Base-by-base conservation (phyloP, 2,329 filamentous ascomycete species). In the Thelonectria rubi region DNA sequence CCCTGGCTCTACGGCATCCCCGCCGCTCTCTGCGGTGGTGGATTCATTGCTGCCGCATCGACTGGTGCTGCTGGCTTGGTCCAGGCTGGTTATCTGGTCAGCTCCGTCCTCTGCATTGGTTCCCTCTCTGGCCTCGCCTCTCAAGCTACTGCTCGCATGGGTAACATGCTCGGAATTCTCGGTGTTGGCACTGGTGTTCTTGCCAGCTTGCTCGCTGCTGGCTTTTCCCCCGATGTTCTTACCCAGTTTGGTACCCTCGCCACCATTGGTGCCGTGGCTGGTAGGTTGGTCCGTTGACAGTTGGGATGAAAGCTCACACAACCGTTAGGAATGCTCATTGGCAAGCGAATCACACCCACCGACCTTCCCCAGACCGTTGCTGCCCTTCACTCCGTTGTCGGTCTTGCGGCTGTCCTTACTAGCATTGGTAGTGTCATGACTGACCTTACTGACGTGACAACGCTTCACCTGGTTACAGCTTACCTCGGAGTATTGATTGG, bases 341-440 rank as follows among this genome's bases (percentile, higher is more conserved):
- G 93, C 45, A 90, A 92, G 69, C 87, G 92, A 12, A 97, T 97
- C 67, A 96, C 92, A 0, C 91, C 93, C 0, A 97, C 93, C 0
- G 91, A 93, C 56, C 85, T 97, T 2, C 93, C 93, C 0, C 93
- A 97, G 75, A 97, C 92, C 0, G 93, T 97, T 2, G 93, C 93
- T 18, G 93, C 93, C 0, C 81, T 97, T 30, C 93, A 97, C 77
- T 96, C 92, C 0, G 93, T 97, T 8, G 93, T 97, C 32, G 93
- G 93, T 75, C 83, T 97, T 1, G 93, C 93, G 11, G 93, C 93
- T 10, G 93, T 97, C 0, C 76, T 97, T 69, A 97, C 93, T 2
- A 95, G 91, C 70, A 92, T 95, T 64, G 93, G 92, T 50, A 94
- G 91, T 66, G 92, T 97, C 17, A 88, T 97, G 83, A 87, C 87